Evolutionary conservation across 2,329 filamentous ascomycete genomes (phyloP), one percentile per base, ranked within the genome.

Genomic region (Ceratocystis albifundus): DNA sequence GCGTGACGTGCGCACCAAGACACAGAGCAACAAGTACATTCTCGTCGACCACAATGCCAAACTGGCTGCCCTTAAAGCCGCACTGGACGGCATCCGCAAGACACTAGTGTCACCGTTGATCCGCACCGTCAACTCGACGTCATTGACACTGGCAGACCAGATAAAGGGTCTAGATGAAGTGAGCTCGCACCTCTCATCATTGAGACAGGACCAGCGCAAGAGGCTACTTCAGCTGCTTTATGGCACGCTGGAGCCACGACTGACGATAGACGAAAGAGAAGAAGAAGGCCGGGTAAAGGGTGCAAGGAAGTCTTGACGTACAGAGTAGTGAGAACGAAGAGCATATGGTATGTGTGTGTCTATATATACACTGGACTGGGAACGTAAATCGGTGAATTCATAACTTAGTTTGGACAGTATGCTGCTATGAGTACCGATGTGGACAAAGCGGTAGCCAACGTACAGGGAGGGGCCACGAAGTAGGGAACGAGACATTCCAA

Each of bases 91-190:
- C n/a, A 79, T 96, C 61, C 81, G 93, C 45, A 82, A 88, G 69
- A 94, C 92, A 74, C 81, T 96, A 20, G 88, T 96, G 50, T 89
- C 85, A 65, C 93, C 93, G 17, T 80, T 96, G 2, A 88, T 96
- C 22, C 80, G 89, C 57, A 84, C 86, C 65, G 80, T 80, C 64
- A 86, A 86, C 72, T 64, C 67, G n/a, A 61, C 64, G 17, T 57
- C 55, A 8, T 78, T 93, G 20, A 86, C 86, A 1, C 81, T 96
- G 20, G 89, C 93, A 69, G 89, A 92, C 72, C 93, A 97, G 78
- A 90, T 97, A 70, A 80, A 80, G 57, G 91, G 93, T 3, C 76
- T 97, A 22, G 87, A 90, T 71, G 87, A 88, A 28, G 92, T 90
- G 2, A 89, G 91, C 71, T 81, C 82, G 12, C 89, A 95, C 73